phyloP scores from a whole-genome alignment of 129 eudicot species.

The Flaveria sonorensis region DNA sequence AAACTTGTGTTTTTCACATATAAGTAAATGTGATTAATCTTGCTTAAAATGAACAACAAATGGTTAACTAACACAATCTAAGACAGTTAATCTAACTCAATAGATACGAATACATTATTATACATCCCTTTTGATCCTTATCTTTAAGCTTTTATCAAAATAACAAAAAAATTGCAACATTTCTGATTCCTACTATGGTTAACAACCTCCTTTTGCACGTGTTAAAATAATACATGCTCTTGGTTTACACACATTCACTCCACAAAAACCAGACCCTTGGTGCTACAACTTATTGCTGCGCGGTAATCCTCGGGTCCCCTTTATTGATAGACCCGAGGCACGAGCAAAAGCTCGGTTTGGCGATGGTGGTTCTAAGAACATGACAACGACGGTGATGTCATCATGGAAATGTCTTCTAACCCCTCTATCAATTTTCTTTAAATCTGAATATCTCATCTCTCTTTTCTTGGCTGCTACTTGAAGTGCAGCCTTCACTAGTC shows the following conservation, averaged over 20 bases:
- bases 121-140: conserved; percentile 22
- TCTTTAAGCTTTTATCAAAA: too few relatives aligned
- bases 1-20: too few relatives aligned
- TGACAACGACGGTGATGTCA: conserved; percentile 75
- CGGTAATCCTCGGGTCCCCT: conserved; percentile 8
- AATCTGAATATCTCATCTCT: conserved; percentile 87
- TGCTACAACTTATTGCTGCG: conserved; percentile 5
- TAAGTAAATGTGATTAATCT: too few relatives aligned
- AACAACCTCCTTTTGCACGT: conserved; percentile 15
- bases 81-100: too few relatives aligned
- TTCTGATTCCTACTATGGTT: too few relatives aligned
- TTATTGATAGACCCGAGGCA: conserved; percentile 3
- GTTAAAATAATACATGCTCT: conserved; percentile 3
- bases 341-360: conserved; percentile 33
- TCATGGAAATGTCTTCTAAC: conserved; percentile 92
- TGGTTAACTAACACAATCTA: too few relatives aligned
- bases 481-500: conserved; percentile 74
- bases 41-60: too few relatives aligned
- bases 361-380: conserved; percentile 56
- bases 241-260: conserved; percentile 3
- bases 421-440: conserved; percentile 77
- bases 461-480: conserved; percentile 75
- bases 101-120: too few relatives aligned
- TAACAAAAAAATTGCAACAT: too few relatives aligned
- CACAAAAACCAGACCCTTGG: not conserved